Conservation (phyloP, 768 basidiomycete species). For the Calocybe cyanea region DNA sequence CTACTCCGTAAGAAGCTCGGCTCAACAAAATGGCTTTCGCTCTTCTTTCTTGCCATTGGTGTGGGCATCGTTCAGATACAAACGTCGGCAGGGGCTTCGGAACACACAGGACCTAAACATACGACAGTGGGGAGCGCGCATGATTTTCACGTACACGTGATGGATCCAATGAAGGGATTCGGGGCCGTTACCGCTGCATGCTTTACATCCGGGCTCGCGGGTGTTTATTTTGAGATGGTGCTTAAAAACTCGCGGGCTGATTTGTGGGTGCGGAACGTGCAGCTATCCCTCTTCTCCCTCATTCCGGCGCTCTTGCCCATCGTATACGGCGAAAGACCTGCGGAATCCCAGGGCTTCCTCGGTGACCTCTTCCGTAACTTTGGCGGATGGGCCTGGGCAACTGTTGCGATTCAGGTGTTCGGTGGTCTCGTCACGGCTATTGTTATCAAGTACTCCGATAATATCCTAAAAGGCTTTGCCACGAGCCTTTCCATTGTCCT, state of each 20-base stretch:
- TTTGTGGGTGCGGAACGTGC: slow-evolving; percentile 88
- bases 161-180: slow-evolving; percentile 82
- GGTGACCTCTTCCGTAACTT: slow-evolving; percentile 77
- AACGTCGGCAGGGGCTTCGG: slow-evolving; percentile 33
- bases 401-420: slow-evolving; percentile 84
- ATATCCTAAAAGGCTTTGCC: slow-evolving; percentile 96
- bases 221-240: slow-evolving; percentile 94
- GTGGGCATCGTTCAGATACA: slow-evolving; percentile 96
- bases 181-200: slow-evolving; percentile 81
- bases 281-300: slow-evolving; percentile 86
- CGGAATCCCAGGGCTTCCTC: slow-evolving; percentile 46
- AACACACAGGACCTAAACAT: slow-evolving; percentile 23
- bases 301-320: slow-evolving; percentile 85
- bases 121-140: slow-evolving; percentile 64
- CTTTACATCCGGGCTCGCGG: slow-evolving; percentile 86
- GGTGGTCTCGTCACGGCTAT: slow-evolving; percentile 93
- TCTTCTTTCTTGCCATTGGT: slow-evolving; percentile 86
- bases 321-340: slow-evolving; percentile 45
- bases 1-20: slow-evolving; percentile 75
- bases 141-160: slow-evolving; percentile 66
- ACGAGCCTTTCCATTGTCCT: slow-evolving; percentile 92
- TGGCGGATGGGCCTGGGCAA: slow-evolving; percentile 93
- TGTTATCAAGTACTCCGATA: slow-evolving; percentile 97
- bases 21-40: slow-evolving; percentile 78
- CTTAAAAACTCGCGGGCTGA: slow-evolving; percentile 81